Base-by-base conservation (phyloP, 1,284 basidiomycete species). In the Ganoderma resinaceum region DNA sequence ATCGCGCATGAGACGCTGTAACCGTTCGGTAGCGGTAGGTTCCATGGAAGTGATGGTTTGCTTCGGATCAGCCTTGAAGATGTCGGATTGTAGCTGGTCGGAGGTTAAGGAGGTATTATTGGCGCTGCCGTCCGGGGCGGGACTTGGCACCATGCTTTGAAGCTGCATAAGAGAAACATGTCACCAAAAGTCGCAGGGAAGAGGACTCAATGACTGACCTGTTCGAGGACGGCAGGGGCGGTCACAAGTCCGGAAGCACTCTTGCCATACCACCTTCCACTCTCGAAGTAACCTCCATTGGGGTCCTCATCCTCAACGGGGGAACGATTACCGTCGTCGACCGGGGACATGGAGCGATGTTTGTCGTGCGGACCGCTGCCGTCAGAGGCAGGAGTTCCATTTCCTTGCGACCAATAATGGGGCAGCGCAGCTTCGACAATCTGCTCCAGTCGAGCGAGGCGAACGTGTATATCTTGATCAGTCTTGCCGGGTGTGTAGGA, bases 1-100 rank as follows among this genome's bases (percentile, higher is more conserved):
- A 79, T 97, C 95, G 76, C 93, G 92, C 58, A 97, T 92, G 52
- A 97, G 85, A 58, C 89, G 88, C 79, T 95, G 91, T 66, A 95
- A 80, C 73, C 92, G 93, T 75, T 94, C 92, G 6, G 86, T 91
- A n/a, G 92, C 89, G 23, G 91, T 88, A 2, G 89, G 86, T 72
- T 93, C 91, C 35, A 85, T 79, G 64, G 89, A 86, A 3, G 69
- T 69, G 3, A 76, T 63, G 9, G 74, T 65, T 2, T 74, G 61
- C 58, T 75, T 77, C 26, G 71, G 66, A 7, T 76, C 76, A 29
- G 72, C 58, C 49, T 76, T 72, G 68, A 74, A 74, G 20, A 77
- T 66, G 61, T 76, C 75, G 40, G 69, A 60, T 40, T 23, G 69
- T 70, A 6, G 76, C 49, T 42, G 73, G 55, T 72, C 70, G 16